Evolutionary conservation across 768 basidiomycete genomes (phyloP), one percentile per base, ranked within the genome.

Genomic region (Tephrocybe sp.): DNA sequence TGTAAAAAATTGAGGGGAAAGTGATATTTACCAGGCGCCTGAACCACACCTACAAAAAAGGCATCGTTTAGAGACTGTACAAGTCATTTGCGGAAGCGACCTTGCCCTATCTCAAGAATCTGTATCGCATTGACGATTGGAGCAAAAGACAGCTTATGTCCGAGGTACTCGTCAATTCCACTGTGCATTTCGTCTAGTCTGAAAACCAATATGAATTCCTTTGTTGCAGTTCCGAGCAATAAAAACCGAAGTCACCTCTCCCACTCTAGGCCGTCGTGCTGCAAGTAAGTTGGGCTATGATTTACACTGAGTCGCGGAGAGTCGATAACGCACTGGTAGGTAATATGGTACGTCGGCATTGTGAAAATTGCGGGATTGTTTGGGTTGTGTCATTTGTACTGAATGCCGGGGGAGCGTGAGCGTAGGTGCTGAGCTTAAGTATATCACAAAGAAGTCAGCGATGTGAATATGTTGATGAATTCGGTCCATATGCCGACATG

Each of bases 91-190:
- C n/a, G n/a, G n/a, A n/a, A n/a, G n/a, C n/a, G n/a, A n/a, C n/a
- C n/a, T n/a, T n/a, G n/a, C 45, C 45, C 32, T 8, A 52, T 37
- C 8, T 47, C 51, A 9, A 52, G 27, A 22, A 52, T 52, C 35
- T 19, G 25, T 9, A 22, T 36, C n/a, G 25, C 19, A 11, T 52
- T 13, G 3, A 5, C 13, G n/a, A 45, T 19, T 6, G 42, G 28
- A 3, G 42, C 42, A 27, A 13, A 42, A 5, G 45, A 47, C 1
- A 52, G 40, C 26, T 37, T 46, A 21, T 47, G 51, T 2, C 28
- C 45, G 2, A 52, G 21, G n/a, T 47, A 47, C 1, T 6, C 27
- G 26, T 41, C n/a, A 1, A 52, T 31, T n/a, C n/a, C 39, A 12
- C 47, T 34, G n/a, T 47, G 45, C 39, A 52, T 24, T 4, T 52